Percentiles rank a stretch among this genome's conserved stretches.
phyloP scores from a whole-genome alignment of 1,139 yeast genomes.

The Debaryomyces udenii region DNA sequence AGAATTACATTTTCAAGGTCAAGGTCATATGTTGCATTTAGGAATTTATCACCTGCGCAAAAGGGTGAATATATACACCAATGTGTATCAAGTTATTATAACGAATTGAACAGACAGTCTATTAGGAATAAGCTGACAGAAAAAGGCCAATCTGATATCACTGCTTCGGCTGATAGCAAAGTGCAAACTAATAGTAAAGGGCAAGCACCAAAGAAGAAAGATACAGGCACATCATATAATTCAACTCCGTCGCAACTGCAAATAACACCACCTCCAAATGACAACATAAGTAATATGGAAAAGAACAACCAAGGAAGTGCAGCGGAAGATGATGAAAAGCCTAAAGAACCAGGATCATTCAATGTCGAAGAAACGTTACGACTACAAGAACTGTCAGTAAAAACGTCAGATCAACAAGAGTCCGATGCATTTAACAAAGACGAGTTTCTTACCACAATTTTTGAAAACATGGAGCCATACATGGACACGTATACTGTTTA shows the following conservation, averaged over 20 bases:
- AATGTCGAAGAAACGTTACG: background rate
- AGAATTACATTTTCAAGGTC: slow-evolving; percentile 3
- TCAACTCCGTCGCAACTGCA: background rate
- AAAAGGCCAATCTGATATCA: background rate
- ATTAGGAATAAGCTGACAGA: slow-evolving; percentile 1
- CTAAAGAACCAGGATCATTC: background rate
- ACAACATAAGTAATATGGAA: too few species aligned
- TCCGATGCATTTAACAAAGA: slow-evolving; percentile 13
- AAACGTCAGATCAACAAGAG: slow-evolving; percentile 10
- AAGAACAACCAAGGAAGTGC: too few species aligned
- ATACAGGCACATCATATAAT: background rate
- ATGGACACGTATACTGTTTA: slow-evolving; percentile 54
- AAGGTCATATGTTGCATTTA: slow-evolving; percentile 1
- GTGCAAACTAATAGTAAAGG: background rate
- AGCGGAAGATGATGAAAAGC: background rate
- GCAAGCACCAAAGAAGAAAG: background rate
- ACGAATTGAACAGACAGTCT: background rate
- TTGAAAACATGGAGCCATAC: slow-evolving; percentile 51
- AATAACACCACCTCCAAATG: too few species aligned
- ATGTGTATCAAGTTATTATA: background rate
- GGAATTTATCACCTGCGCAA: background rate
- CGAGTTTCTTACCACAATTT: slow-evolving; percentile 35
- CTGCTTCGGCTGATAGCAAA: background rate
- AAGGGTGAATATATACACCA: background rate
- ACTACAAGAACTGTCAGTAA: background rate